Evolutionary conservation across 495 filamentous ascomycete species (phyloP), one percentile per base, ranked within the genome.

Genomic region (Penicillium malachiteum): DNA sequence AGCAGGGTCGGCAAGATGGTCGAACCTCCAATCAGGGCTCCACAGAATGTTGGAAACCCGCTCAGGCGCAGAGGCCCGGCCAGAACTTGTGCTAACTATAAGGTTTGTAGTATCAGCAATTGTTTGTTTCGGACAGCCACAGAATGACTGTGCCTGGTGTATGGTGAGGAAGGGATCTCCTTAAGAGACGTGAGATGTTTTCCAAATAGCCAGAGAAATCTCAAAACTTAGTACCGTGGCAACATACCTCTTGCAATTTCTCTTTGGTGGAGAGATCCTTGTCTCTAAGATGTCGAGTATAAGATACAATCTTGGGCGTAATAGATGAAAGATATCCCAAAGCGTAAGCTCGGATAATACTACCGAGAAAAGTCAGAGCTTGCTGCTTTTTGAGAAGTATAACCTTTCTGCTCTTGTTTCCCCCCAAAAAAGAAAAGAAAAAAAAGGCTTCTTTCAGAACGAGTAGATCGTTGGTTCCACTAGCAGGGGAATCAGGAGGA

Each of bases 1-100:
- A 71, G 58, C 34, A 72, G 32, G 8, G 69, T 39, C 56, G 81
- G 85, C n/a, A 94, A 71, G 44, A 92, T 59, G 13, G 87, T 90
- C 55, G 86, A 90, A 31, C 89, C 88, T 35, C 89, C 90, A 43
- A 93, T 81, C 14, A 94, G 71, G 13, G 78, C 71, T 10, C 82
- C 92, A 71, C 92, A 96, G 66, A 91, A 94, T 6, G 90, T 84
- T 32, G 92, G 89, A 64, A 96, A 94, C 38, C 87, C 71, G 61
- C 77, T 68, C 17, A 72, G 42, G 18, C 72, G 72, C 21, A 79
- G 47, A 47, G 76, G 60, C 50, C 64, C 62, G 37, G 63, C 66
- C 30, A 82, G 56, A 46, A 76, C 62, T 21, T 58, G 62, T 44
- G 55, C 56, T 40, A 79, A 50, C 77, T 80, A 50, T 45, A 53